Evolutionary conservation across 805 yeast species (phyloP), one percentile per base, ranked within the genome.

Genomic region (Kodamaea hsintzibuensis): DNA sequence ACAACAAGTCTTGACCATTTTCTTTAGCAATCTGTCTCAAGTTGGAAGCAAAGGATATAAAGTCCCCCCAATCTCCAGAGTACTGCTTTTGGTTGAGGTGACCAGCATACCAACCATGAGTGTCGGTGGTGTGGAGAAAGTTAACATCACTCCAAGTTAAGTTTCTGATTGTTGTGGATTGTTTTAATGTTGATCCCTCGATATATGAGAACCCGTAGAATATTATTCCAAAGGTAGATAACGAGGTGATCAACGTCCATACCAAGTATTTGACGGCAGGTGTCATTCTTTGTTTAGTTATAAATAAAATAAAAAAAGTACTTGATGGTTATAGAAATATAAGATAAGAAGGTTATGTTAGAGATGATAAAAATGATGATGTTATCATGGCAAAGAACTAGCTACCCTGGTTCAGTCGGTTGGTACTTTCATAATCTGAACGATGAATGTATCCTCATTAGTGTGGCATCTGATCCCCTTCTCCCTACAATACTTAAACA

Each of bases 101-200:
- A 0, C 98, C 98, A 4, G 93, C 85, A 58, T 88, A 82, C 99
- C 99, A 95, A 0, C 95, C 98, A 68, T 95, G 99, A 1, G 98
- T 93, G 63, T 95, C 99, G 0, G 99, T 95, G 0, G 98, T 92
- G 64, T 93, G 98, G 22, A 93, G 63, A 61, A 95, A 89, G 71
- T 95, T 93, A 47, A 95, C 54, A 53, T 85, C 82, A 0, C 92
- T 91, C 81, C 91, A 78, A 9, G 69, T 63, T 30, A 91, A 62
- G n/a, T 81, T 80, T 50, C 95, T 33, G 13, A 55, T 38, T 7
- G 42, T 2, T 30, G 46, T 25, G 3, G 30, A 22, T 16, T 19
- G 17, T 12, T 7, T 35, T 9, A 14, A 38, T 3, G 39, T 13
- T 38, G 42, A 14, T 38, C 14, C 18, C 42, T 30, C 13, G 10